Base-by-base conservation (phyloP, 805 yeast genomes). In the Yarrowia sp. region DNA sequence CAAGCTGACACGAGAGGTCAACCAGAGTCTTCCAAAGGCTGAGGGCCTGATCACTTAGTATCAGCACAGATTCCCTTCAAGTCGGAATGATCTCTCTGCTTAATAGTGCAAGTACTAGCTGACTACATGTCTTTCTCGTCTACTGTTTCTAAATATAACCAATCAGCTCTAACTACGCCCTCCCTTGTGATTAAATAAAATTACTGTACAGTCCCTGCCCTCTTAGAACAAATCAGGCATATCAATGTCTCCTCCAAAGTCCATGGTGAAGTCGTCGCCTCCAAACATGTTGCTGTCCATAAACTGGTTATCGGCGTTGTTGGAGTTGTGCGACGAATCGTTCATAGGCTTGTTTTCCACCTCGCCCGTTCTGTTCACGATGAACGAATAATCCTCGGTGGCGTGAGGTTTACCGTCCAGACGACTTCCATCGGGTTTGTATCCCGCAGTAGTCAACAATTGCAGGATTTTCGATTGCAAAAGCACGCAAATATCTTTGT, bases 241-340 rank as follows among this genome's bases (percentile, higher is more conserved):
- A 13, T 61, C 66, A 36, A 61, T 61, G 34, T 61, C 66, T 4
- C 55, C 66, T 4, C 66, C 66, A 36, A 61, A 61, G 24, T 61
- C 66, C 66, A 61, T 61, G 44, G 55, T 42, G n/a, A 61, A 61
- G 36, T 46, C 53, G 24, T 61, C 66, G 3, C 64, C 64, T 33
- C 64, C 64, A 43, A 58, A 58, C 64, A 58, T 58, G 33, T 58
- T 38, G 2, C 17, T 17, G 14, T 58, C 64, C 50, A 58, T 58
- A 19, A 42, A 58, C 50, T 58, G 64, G 40, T 46, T 33, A 30
- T 58, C 64, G 5, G 33, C 14, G 24, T 55, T 55, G 20, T 55
- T 55, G 20, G 42, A 43, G 33, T 10, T 17, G 9, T 58, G 50
- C 15, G 50, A 43, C 9, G n/a, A 3, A 30, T 58, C 64, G 17